Evolutionary conservation across 306 rosid genomes (phyloP).

Genomic region (Vigna radiata): DNA sequence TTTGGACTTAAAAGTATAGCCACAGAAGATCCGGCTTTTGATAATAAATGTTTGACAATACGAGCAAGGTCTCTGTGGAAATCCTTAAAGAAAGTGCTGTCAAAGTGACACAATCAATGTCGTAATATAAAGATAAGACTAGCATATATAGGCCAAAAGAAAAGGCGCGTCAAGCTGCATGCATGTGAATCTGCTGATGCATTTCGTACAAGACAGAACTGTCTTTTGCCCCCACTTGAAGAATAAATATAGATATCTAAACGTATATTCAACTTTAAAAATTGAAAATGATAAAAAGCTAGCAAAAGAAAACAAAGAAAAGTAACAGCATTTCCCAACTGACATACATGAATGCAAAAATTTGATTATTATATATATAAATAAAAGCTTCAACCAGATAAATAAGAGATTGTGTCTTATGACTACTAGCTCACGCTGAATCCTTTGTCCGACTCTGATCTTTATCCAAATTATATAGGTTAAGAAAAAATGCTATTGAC

Average conservation of each 20-base stretch:
- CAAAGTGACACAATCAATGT: constrained; percentile 43
- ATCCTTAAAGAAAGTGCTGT: constrained; percentile 90
- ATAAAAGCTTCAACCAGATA: constrained; percentile 41
- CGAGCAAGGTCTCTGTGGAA: constrained; percentile 77
- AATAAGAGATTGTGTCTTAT: constrained; percentile 28
- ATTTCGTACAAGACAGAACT: constrained; percentile 36
- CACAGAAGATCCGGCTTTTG: constrained; percentile 59
- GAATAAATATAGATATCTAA: constrained; percentile 42
- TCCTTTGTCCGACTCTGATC: constrained; percentile 17
- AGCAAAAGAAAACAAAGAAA: constrained; percentile 47
- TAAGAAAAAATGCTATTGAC: constrained; percentile 19
- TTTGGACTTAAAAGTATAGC: constrained; percentile 80
- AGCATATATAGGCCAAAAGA: constrained; percentile 50
- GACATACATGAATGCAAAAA: constrained; percentile 30
- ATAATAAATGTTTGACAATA: constrained; percentile 59
- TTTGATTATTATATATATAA: not conserved
- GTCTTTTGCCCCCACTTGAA: constrained; percentile 40
- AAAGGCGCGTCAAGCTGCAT: constrained; percentile 46
- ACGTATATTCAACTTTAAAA: constrained; percentile 45
- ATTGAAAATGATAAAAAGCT: constrained; percentile 39
- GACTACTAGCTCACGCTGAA: constrained; percentile 22
- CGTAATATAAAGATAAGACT: constrained; percentile 45
- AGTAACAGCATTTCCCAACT: constrained; percentile 53
- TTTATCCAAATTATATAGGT: constrained; percentile 40
- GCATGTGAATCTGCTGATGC: constrained; percentile 50